Percentiles rank a stretch among this genome's conserved stretches.
Evolutionary conservation across 2,329 filamentous ascomycete genomes (phyloP).

Genomic region (Fusarium nodosum): DNA sequence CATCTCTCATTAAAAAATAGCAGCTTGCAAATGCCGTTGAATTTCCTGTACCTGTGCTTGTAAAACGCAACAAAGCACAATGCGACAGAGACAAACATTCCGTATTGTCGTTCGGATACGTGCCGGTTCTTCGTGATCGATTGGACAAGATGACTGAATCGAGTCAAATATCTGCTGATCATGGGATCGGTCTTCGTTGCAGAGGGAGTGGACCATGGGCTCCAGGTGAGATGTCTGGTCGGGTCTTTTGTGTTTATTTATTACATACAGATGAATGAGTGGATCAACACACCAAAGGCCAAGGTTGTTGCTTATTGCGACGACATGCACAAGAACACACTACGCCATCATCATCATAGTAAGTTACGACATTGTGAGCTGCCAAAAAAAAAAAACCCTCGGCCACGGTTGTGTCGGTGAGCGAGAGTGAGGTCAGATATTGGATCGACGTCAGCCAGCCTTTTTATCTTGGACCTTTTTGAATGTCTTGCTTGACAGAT

Average conservation of each 20-base stretch:
- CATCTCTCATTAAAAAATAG: neutral
- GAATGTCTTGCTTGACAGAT: slow-evolving; percentile 2
- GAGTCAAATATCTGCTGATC: slow-evolving; percentile 38
- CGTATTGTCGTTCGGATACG: slow-evolving; percentile 12
- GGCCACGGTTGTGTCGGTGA: slow-evolving; percentile 3
- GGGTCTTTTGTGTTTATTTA: slow-evolving; percentile 32
- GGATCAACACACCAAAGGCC: slow-evolving; percentile 32
- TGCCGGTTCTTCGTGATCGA: slow-evolving; percentile 26
- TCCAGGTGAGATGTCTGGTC: slow-evolving; percentile 27
- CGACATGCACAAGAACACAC: slow-evolving; percentile 22
- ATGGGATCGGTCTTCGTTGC: slow-evolving; percentile 37
- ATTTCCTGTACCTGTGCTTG: slow-evolving; percentile 28
- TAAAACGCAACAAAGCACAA: slow-evolving; percentile 19
- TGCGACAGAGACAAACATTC: slow-evolving; percentile 9
- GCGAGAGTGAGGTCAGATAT: slow-evolving; percentile 6
- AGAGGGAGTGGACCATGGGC: slow-evolving; percentile 26
- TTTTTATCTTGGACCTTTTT: slow-evolving; percentile 7
- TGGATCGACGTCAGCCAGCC: slow-evolving; percentile 8
- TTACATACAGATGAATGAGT: slow-evolving; percentile 30
- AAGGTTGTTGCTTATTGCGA: slow-evolving; percentile 37
- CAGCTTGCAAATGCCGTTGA: slow-evolving; percentile 24
- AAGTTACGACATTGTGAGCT: neutral
- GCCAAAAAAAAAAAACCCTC: neutral
- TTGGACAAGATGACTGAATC: slow-evolving; percentile 2
- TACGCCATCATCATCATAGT: slow-evolving; percentile 3